A percentile compares a stretch with the other conserved stretches of the same genome.
These are phyloP conservation scores for Cladophialophora psammophila DNA, from an alignment of 2,329 filamentous ascomycete genomes.

Conservation along the genomic window DNA sequence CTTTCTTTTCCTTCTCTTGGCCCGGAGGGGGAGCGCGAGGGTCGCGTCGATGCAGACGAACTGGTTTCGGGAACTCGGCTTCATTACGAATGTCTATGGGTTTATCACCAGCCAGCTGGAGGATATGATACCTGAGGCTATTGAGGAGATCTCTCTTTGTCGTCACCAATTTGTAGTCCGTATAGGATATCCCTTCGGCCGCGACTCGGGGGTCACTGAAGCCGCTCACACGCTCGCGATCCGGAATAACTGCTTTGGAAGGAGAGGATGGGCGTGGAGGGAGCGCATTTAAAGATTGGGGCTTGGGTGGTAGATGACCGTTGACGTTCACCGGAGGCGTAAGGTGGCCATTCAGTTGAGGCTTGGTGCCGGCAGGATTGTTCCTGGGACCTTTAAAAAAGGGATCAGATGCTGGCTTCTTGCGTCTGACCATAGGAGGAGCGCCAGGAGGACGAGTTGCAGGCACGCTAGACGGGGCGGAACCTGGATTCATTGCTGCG, in stretches of 20 bases:
- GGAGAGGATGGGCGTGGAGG: slow-evolving; percentile 24
- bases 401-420: slow-evolving; percentile 37
- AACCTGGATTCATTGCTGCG: slow-evolving; percentile 33
- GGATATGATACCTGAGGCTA: slow-evolving; percentile 83
- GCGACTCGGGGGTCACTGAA: slow-evolving; percentile 39
- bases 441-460: slow-evolving; percentile 28
- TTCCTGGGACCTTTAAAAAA: slow-evolving; percentile 35
- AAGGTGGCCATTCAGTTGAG: slow-evolving; percentile 33
- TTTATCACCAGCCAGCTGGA: slow-evolving; percentile 75
- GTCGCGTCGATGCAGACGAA: slow-evolving; percentile 87
- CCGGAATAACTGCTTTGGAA: slow-evolving; percentile 22
- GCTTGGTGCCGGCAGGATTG: slow-evolving; percentile 19
- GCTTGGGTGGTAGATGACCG: slow-evolving; percentile 23
- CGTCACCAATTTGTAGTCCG: slow-evolving; percentile 75
- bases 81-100: slow-evolving; percentile 75
- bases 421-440: slow-evolving; percentile 31
- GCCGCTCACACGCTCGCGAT: slow-evolving; percentile 37
- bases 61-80: slow-evolving; percentile 83
- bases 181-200: slow-evolving; percentile 44
- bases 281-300: slow-evolving; percentile 13
- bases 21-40: slow-evolving; percentile 70
- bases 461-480: slow-evolving; percentile 28
- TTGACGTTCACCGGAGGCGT: slow-evolving; percentile 28
- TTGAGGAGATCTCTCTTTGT: slow-evolving; percentile 82
- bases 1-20: slow-evolving; percentile 47